Percentiles rank a stretch among this genome's conserved stretches.
Evolutionary conservation across 1,284 basidiomycete genomes (phyloP).

Genomic region (Ganoderma lingzhi): DNA sequence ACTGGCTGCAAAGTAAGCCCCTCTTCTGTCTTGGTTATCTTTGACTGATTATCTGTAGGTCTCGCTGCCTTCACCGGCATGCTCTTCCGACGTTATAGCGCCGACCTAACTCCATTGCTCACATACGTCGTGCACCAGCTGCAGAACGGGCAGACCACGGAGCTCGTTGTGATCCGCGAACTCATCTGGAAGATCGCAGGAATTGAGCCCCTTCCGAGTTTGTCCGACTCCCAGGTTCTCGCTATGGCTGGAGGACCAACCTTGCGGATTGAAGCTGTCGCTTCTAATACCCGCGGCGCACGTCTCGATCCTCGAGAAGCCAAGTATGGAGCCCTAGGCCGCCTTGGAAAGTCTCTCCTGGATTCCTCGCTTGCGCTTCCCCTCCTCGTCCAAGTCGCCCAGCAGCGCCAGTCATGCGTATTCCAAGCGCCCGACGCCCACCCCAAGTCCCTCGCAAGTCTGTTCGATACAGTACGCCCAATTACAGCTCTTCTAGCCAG

Average conservation of each 20-base stretch:
- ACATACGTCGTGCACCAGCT: constrained; percentile 94
- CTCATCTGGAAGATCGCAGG: constrained; percentile 96
- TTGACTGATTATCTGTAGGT: constrained; percentile 53
- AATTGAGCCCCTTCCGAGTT: constrained; percentile 88
- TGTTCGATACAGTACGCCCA: constrained; percentile 83
- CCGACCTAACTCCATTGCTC: constrained; percentile 86
- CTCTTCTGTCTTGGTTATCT: constrained; percentile 11
- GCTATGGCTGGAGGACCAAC: constrained; percentile 92
- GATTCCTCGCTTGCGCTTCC: constrained; percentile 81
- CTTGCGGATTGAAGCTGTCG: constrained; percentile 87
- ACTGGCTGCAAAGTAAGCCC: constrained; percentile 92
- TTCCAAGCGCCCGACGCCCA: constrained; percentile 76
- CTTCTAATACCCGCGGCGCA: constrained; percentile 75
- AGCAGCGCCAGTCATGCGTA: constrained; percentile 85
- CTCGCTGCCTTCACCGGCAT: constrained; percentile 94
- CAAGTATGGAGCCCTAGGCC: constrained; percentile 65
- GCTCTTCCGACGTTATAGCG: constrained; percentile 87
- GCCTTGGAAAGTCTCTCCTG: constrained; percentile 77
- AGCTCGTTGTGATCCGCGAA: constrained; percentile 92
- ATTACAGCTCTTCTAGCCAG: neutral
- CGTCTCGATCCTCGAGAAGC: constrained; percentile 70
- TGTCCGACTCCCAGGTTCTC: constrained; percentile 88
- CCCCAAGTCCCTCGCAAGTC: constrained; percentile 84
- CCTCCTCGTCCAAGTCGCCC: constrained; percentile 88
- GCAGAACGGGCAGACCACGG: constrained; percentile 83